Evolutionary conservation across 345 rosid species (phyloP), one percentile per base, ranked within the genome.

Genomic region (Kernera saxatilis): DNA sequence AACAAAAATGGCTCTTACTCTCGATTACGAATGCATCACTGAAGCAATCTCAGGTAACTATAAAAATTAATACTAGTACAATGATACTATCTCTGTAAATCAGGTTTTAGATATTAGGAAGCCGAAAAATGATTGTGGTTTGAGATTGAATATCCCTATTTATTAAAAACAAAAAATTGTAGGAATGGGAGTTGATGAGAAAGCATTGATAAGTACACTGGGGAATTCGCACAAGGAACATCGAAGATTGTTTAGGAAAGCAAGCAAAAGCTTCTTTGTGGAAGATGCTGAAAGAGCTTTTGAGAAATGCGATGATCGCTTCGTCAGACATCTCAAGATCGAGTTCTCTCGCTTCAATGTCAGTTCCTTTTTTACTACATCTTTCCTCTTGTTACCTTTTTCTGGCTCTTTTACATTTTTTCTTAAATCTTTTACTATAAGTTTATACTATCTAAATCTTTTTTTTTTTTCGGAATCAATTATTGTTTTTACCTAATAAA

Each of bases 101-200:
- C 22, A 58, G 22, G 46, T 43, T 22, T 5, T 39, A n/a, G n/a
- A n/a, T n/a, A 35, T 7, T 23, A 8, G 0, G 14, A 18, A 45
- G n/a, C 2, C n/a, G 10, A 13, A 18, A 29, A 35, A 61, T 27
- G 33, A 62, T 61, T n/a, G n/a, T n/a, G n/a, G n/a, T 4, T 45
- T 22, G 70, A 7, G 59, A 46, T 14, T 51, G 1, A 22, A 4
- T 1, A 8, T 6, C n/a, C n/a, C n/a, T n/a, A n/a, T n/a, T n/a
- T n/a, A n/a, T 4, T 6, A 3, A 21, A 1, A 11, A 1, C 8
- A 49, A 23, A 33, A 13, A 2, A 3, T 3, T 26, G 13, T 67
- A 84, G 98, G 98, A 45, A 79, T 83, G 71, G 98, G 98, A 76
- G 80, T 93, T 43, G 97, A 91, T 49, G 99, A 94, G 87, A 78